phyloP scores from a whole-genome alignment of 1,284 basidiomycete species.

The Boletus holoroseus region DNA sequence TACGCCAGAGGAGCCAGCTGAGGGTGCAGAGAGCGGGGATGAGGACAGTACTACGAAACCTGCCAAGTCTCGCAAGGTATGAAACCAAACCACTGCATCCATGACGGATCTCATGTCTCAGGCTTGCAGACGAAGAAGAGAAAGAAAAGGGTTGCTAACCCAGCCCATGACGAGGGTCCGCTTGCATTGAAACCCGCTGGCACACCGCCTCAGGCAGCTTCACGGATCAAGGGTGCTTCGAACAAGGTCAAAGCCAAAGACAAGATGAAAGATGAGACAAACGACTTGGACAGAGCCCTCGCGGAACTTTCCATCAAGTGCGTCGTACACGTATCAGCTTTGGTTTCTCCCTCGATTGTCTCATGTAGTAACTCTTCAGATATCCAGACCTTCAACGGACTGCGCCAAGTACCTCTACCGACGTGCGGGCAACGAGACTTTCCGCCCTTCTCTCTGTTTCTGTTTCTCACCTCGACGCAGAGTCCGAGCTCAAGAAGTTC shows the following conservation, averaged over 20 bases:
- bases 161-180: slow-evolving; percentile 10
- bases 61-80: slow-evolving; percentile 44
- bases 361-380: slow-evolving; percentile 30
- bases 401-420: slow-evolving; percentile 15
- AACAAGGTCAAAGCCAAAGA: slow-evolving; percentile 62
- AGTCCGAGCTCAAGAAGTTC: slow-evolving; percentile 85
- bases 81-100: background rate
- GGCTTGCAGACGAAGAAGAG: slow-evolving; percentile 42
- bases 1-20: slow-evolving; percentile 36
- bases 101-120: background rate
- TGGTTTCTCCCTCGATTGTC: background rate
- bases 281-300: slow-evolving; percentile 79
- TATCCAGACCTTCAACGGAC: slow-evolving; percentile 51
- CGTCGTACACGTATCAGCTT: slow-evolving; percentile 24
- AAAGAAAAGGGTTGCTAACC: slow-evolving; percentile 43
- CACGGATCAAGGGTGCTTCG: slow-evolving; percentile 26
- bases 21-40: slow-evolving; percentile 28
- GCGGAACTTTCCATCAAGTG: slow-evolving; percentile 77
- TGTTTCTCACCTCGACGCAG: slow-evolving; percentile 73
- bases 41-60: slow-evolving; percentile 25
- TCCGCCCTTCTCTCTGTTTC: slow-evolving; percentile 69
- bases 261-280: slow-evolving; percentile 56
- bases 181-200: slow-evolving; percentile 15
- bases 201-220: slow-evolving; percentile 2
- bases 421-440: slow-evolving; percentile 32